A percentile compares a stretch with the other conserved stretches of the same genome.
phyloP scores from a whole-genome alignment of 805 yeast genomes.

The Saturnispora gosingensis region DNA sequence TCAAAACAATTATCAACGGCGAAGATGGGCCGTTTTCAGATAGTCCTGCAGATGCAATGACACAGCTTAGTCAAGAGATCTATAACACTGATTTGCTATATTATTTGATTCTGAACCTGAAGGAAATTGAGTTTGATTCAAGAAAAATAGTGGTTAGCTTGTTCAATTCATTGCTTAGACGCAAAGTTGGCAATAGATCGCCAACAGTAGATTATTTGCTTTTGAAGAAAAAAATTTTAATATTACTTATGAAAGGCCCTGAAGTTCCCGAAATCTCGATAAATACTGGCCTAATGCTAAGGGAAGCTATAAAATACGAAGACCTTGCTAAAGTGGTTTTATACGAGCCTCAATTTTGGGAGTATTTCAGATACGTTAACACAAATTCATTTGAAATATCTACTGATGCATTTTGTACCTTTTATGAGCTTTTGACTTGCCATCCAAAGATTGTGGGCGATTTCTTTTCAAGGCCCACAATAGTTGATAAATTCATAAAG shows the following conservation, averaged over 20 bases:
- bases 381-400: slow-evolving; percentile 78
- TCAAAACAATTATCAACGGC: slow-evolving; percentile 45
- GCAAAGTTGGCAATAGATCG: slow-evolving; percentile 64
- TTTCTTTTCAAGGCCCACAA: slow-evolving; percentile 47
- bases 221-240: slow-evolving; percentile 55
- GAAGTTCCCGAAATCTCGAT: slow-evolving; percentile 66
- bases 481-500: slow-evolving; percentile 44
- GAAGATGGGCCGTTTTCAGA: slow-evolving; percentile 31
- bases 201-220: slow-evolving; percentile 84
- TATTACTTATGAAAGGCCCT: slow-evolving; percentile 57
- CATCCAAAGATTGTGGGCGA: slow-evolving; percentile 65
- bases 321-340: slow-evolving; percentile 52
- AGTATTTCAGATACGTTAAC: slow-evolving; percentile 68
- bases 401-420: slow-evolving; percentile 78
- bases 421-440: slow-evolving; percentile 55
- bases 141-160: slow-evolving; percentile 71
- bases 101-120: slow-evolving; percentile 48
- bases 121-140: slow-evolving; percentile 78
- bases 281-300: slow-evolving; percentile 64
- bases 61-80: slow-evolving; percentile 70
- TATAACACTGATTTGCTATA: slow-evolving; percentile 62
- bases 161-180: slow-evolving; percentile 67
- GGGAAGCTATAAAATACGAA: slow-evolving; percentile 81
- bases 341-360: slow-evolving; percentile 63
- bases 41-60: slow-evolving; percentile 63